phyloP scores from a whole-genome alignment of 106 monocot genomes.

The Alisma plantagoaquatica region DNA sequence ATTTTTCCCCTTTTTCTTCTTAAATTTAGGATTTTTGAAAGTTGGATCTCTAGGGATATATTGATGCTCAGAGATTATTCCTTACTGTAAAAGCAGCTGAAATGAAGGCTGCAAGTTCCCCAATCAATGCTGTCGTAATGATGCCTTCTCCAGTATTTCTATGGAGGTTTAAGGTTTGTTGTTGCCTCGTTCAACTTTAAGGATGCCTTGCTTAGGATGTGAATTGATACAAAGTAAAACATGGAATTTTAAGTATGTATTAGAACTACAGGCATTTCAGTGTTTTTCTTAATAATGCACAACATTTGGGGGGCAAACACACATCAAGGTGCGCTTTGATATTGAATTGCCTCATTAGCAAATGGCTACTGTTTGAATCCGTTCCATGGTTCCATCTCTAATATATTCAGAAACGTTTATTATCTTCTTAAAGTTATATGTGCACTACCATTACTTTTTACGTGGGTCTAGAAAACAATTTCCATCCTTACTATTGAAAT shows the following conservation, averaged over 20 bases:
- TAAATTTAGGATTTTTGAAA: too few species aligned
- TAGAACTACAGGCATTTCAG: too few species aligned
- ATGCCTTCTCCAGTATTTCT: constrained; percentile 64
- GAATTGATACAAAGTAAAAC: too few species aligned
- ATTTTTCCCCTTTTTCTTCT: too few species aligned
- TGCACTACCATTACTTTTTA: not conserved
- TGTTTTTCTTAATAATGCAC: too few species aligned
- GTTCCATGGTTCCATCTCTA: not conserved
- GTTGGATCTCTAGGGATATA: too few species aligned
- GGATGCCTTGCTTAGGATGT: too few species aligned
- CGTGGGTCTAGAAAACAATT: not conserved
- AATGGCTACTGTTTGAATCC: not conserved
- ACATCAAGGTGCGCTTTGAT: not conserved
- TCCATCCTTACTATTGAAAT: too few species aligned
- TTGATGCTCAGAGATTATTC: constrained; percentile 11
- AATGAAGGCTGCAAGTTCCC: constrained; percentile 39
- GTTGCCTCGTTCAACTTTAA: not conserved
- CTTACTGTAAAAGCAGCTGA: constrained; percentile 19
- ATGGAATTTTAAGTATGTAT: too few species aligned
- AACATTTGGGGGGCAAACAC: too few species aligned
- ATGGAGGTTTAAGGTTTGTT: constrained; percentile 63
- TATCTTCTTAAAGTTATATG: not conserved
- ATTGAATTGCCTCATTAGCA: not conserved
- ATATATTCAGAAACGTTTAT: not conserved
- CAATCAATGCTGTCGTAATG: constrained; percentile 29